Conservation (phyloP, 1,284 basidiomycete genomes). For the Tylopilus orsonianus region DNA sequence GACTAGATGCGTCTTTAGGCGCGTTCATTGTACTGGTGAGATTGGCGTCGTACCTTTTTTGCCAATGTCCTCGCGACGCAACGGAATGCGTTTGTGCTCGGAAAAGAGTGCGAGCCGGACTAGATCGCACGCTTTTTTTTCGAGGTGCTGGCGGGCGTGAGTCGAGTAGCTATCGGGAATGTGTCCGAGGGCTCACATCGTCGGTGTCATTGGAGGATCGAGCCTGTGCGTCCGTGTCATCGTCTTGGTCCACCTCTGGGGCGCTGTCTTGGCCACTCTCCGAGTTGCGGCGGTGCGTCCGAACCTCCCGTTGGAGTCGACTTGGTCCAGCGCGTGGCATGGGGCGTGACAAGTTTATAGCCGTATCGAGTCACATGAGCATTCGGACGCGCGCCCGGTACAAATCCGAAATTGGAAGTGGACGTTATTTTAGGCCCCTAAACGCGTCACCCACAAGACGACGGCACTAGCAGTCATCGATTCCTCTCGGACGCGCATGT, state of each 20-base stretch:
- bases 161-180: background rate
- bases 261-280: slow-evolving; percentile 25
- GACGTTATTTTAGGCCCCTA: too few species aligned
- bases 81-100: slow-evolving; percentile 58
- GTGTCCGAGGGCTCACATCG: slow-evolving; percentile 24
- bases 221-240: slow-evolving; percentile 28
- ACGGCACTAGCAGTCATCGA: too few species aligned
- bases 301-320: slow-evolving; percentile 28
- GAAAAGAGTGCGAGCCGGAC: slow-evolving; percentile 73
- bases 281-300: slow-evolving; percentile 15
- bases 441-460: too few species aligned
- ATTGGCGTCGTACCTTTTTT: slow-evolving; percentile 62
- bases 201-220: slow-evolving; percentile 14
- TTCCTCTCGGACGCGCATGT: too few species aligned
- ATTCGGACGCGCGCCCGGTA: too few species aligned
- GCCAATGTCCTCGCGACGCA: slow-evolving; percentile 72
- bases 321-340: slow-evolving; percentile 34
- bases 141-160: slow-evolving; percentile 62
- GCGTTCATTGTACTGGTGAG: background rate
- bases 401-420: too few species aligned
- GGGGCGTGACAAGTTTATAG: slow-evolving; percentile 1
- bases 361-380: too few species aligned
- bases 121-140: slow-evolving; percentile 60
- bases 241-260: slow-evolving; percentile 31
- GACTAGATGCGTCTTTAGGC: slow-evolving; percentile 39